A percentile compares a stretch with the other conserved stretches of the same genome.
phyloP scores from a whole-genome alignment of 176 grass and related monocot genomes.

The Pontederia crassipes region DNA sequence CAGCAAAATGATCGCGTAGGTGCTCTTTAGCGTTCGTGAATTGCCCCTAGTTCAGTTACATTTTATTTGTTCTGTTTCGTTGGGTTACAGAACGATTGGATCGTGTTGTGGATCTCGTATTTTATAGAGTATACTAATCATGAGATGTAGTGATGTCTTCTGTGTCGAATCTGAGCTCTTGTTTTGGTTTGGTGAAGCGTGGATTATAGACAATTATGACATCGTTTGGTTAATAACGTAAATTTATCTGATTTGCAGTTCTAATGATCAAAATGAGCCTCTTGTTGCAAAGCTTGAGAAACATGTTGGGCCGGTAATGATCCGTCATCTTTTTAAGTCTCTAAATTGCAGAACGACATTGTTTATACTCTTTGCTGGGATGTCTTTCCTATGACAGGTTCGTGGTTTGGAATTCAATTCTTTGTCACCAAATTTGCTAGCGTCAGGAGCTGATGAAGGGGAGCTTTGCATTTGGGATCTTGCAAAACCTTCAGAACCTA shows the following conservation, averaged over 20 bases:
- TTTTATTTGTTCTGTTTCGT: background rate
- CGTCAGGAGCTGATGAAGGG: constrained; percentile 86
- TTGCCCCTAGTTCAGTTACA: background rate
- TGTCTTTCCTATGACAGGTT: constrained; percentile 39
- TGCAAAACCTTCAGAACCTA: constrained; percentile 57
- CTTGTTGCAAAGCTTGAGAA: constrained; percentile 83
- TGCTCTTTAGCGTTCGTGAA: background rate
- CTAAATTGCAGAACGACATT: constrained; percentile 4
- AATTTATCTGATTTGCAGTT: constrained; percentile 36
- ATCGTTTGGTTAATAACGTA: background rate
- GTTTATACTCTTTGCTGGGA: constrained; percentile 12
- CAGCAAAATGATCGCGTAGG: constrained; percentile 61
- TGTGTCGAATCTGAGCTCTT: too few species aligned
- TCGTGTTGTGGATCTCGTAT: background rate
- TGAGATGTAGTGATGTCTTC: too few species aligned
- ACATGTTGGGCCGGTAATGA: constrained; percentile 77
- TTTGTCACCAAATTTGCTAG: constrained; percentile 60
- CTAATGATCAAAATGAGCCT: constrained; percentile 48
- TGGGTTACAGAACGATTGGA: background rate
- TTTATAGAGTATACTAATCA: background rate
- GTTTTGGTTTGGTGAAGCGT: too few species aligned
- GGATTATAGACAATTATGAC: constrained; percentile 2
- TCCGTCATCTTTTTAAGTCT: background rate
- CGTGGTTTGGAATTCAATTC: constrained; percentile 78
- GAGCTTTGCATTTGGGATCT: constrained; percentile 95